These are phyloP conservation scores for Aplosporella prunicola DNA, from an alignment of 2,329 filamentous ascomycete genomes.

Conservation along the genomic window DNA sequence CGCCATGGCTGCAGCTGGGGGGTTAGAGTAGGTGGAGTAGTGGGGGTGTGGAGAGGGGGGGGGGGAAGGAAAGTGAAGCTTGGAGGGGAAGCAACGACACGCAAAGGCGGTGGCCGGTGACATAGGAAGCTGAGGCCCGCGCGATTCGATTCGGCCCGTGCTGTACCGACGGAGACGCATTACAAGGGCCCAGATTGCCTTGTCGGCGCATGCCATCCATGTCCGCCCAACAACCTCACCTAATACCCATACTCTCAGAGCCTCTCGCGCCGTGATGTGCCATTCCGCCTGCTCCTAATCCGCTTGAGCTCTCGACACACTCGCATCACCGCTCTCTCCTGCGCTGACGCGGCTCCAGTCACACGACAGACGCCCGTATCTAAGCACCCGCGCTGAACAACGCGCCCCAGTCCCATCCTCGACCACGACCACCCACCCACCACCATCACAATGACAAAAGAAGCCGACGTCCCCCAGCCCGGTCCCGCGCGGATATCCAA, in stretches of 20 bases:
- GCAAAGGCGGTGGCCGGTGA: too few species aligned
- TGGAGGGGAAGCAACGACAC: too few species aligned
- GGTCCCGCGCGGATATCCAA: slow-evolving; percentile 78
- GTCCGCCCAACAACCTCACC: too few species aligned
- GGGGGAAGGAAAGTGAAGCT: neutral
- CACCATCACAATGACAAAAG: slow-evolving; percentile 37
- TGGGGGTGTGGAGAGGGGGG: slow-evolving; percentile 3
- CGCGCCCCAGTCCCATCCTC: neutral
- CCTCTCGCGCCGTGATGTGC: too few species aligned
- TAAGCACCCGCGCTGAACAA: slow-evolving; percentile 9
- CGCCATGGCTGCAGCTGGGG: slow-evolving; percentile 7
- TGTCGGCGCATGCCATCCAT: too few species aligned
- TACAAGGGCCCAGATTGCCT: too few species aligned
- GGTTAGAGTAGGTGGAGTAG: slow-evolving; percentile 9
- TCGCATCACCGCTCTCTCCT: too few species aligned
- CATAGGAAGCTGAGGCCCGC: too few species aligned
- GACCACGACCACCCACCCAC: neutral
- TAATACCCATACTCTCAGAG: too few species aligned
- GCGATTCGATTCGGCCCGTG: too few species aligned
- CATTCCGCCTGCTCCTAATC: slow-evolving; percentile 2
- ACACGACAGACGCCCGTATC: slow-evolving; percentile 17
- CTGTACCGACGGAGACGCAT: too few species aligned
- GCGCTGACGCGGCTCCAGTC: too few species aligned
- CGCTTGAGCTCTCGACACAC: slow-evolving; percentile 5
- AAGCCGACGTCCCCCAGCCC: slow-evolving; percentile 68